A percentile compares a stretch with the other conserved stretches of the same genome.
These are phyloP conservation scores for Stagonosporopsis vannaccii DNA, from an alignment of 2,329 filamentous ascomycete genomes.

Conservation along the genomic window DNA sequence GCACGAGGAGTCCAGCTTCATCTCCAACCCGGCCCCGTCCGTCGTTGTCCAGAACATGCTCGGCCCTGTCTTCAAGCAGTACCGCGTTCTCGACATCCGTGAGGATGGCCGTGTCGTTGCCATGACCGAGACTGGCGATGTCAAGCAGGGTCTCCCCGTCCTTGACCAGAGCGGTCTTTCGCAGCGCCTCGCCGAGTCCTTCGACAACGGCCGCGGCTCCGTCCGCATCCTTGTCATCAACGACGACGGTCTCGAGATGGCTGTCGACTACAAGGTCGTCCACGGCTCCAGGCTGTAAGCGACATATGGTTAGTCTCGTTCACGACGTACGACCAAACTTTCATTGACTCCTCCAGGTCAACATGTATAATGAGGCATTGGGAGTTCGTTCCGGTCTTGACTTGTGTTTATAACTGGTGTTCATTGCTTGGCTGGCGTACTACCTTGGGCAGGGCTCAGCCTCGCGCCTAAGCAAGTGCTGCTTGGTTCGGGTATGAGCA, in stretches of 20 bases:
- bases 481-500: conserved; percentile 32
- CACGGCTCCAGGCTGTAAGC: conserved; percentile 74
- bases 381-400: conserved; percentile 46
- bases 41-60: conserved; percentile 99
- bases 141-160: conserved; percentile 94
- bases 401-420: conserved; percentile 51
- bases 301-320: conserved; percentile 38
- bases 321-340: background rate
- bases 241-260: conserved; percentile 91
- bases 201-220: conserved; percentile 89
- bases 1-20: conserved; percentile 97
- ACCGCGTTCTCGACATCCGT: conserved; percentile 97
- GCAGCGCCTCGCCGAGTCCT: conserved; percentile 79
- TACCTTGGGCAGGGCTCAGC: conserved; percentile 25
- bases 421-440: conserved; percentile 34
- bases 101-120: conserved; percentile 82
- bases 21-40: conserved; percentile 95
- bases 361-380: conserved; percentile 40
- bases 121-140: conserved; percentile 98
- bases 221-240: conserved; percentile 95
- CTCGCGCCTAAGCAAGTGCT: conserved; percentile 27
- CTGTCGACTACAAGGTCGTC: conserved; percentile 98
- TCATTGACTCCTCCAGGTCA: conserved; percentile 17
- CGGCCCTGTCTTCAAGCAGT: conserved; percentile 99
- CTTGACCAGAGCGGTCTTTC: conserved; percentile 94